Percentiles rank a stretch among this genome's conserved stretches.
Conservation (phyloP, 352 stramenopile species). For the Nothophytophthora sp. region DNA sequence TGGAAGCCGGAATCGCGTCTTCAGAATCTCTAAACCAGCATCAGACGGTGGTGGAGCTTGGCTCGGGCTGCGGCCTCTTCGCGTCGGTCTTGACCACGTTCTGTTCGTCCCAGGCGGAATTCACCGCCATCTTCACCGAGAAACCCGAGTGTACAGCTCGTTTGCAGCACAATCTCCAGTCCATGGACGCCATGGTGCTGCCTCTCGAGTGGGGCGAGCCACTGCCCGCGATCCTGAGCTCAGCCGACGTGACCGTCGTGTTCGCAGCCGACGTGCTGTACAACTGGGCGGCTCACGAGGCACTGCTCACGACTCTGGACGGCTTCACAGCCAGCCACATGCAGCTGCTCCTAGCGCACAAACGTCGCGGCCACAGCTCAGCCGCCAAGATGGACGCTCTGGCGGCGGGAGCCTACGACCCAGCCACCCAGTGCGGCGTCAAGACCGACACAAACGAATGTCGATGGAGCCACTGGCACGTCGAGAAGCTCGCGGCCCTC, state of each 20-base stretch:
- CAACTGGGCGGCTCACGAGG: conserved; percentile 52
- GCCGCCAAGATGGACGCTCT: conserved; percentile 28
- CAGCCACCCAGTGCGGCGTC: not conserved
- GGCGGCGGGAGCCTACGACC: conserved; percentile 7
- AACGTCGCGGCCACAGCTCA: conserved; percentile 38
- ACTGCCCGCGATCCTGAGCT: not conserved
- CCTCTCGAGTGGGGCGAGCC: conserved; percentile 37
- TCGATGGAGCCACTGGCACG: conserved; percentile 20
- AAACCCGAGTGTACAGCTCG: conserved; percentile 24
- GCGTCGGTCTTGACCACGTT: conserved; percentile 22
- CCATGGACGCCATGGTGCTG: not conserved
- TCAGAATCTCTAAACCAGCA: not conserved
- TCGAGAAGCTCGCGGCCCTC: conserved; percentile 12
- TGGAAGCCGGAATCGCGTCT: conserved; percentile 3
- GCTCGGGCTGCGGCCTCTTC: conserved; percentile 55
- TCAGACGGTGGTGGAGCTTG: conserved; percentile 38
- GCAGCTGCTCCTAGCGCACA: conserved; percentile 52
- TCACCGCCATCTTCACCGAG: conserved; percentile 34
- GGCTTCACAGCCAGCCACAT: conserved; percentile 1
- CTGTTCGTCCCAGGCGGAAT: not conserved
- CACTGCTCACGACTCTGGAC: conserved; percentile 39
- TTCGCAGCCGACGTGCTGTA: conserved; percentile 69
- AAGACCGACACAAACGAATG: conserved; percentile 5
- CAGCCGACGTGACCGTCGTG: conserved; percentile 20
- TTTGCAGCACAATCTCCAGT: conserved; percentile 32